Conservation (phyloP, 257 asterid species). For the Plantago elongata region DNA sequence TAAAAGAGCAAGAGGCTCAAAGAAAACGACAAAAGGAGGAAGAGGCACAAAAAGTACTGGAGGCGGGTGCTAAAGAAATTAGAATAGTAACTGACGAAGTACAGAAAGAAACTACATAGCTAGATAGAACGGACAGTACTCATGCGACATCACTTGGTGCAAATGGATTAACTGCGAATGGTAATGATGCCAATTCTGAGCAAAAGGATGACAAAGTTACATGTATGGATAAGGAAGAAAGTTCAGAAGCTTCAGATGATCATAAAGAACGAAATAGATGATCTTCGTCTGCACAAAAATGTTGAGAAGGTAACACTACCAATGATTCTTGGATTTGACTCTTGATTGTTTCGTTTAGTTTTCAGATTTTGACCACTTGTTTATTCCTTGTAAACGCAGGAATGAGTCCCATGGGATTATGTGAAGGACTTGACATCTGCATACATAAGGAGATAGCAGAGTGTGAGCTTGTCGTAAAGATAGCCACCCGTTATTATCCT, state of each 20-base stretch:
- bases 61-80: slow-evolving; percentile 30
- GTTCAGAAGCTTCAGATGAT: slow-evolving; percentile 28
- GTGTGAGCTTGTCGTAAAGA: slow-evolving; percentile 9
- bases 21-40: slow-evolving; percentile 60
- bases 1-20: slow-evolving; percentile 87
- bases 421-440: slow-evolving; percentile 5
- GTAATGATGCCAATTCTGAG: slow-evolving; percentile 31
- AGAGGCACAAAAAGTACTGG: slow-evolving; percentile 51
- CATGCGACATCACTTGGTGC: slow-evolving; percentile 15
- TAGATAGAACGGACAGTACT: slow-evolving; percentile 27
- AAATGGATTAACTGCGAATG: slow-evolving; percentile 36
- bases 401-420: slow-evolving; percentile 21
- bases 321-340: slow-evolving; percentile 15
- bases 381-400: slow-evolving; percentile 25
- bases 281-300: slow-evolving; percentile 32
- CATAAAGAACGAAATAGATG: slow-evolving; percentile 23
- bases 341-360: slow-evolving; percentile 14
- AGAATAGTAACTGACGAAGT: slow-evolving; percentile 28
- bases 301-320: slow-evolving; percentile 43
- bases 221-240: slow-evolving; percentile 24
- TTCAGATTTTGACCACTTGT: slow-evolving; percentile 3
- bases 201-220: slow-evolving; percentile 27
- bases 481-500: not conserved
- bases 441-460: slow-evolving; percentile 4
- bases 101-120: slow-evolving; percentile 21